Conservation (phyloP, 2,329 filamentous ascomycete species). For the Beauveria rudraprayagi region DNA sequence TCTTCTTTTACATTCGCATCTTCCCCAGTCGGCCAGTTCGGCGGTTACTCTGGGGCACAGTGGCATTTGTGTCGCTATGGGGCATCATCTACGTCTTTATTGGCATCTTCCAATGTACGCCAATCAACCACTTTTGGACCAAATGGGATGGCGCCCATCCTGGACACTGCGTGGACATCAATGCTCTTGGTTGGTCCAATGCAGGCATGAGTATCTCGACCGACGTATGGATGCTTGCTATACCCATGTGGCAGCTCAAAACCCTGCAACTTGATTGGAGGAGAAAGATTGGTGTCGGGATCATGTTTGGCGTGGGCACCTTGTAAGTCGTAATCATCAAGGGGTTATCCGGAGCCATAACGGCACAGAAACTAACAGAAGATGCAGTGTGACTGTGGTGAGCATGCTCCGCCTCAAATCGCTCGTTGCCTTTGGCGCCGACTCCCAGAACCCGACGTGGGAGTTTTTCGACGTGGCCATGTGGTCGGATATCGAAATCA, state of each 20-base stretch:
- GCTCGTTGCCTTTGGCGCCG: constrained; percentile 19
- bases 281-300: constrained; percentile 33
- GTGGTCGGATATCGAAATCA: constrained; percentile 32
- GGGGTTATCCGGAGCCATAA: too few species aligned
- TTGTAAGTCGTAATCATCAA: constrained; percentile 23
- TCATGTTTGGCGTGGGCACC: constrained; percentile 37
- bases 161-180: constrained; percentile 34
- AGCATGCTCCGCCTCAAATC: constrained; percentile 23
- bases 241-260: constrained; percentile 31
- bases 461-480: constrained; percentile 21
- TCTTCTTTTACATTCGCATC: constrained; percentile 35
- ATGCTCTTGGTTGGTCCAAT: constrained; percentile 33
- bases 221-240: constrained; percentile 34
- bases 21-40: constrained; percentile 26
- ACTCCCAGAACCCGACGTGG: constrained; percentile 22
- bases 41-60: constrained; percentile 24
- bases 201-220: constrained; percentile 33
- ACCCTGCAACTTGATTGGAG: constrained; percentile 27
- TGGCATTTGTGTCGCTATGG: constrained; percentile 23
- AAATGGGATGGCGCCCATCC: constrained; percentile 31
- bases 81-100: constrained; percentile 25
- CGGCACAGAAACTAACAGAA: background rate
- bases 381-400: constrained; percentile 22
- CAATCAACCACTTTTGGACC: constrained; percentile 32
- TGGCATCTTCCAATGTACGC: constrained; percentile 30